Evolutionary conservation across 495 filamentous ascomycete genomes (phyloP).

Genomic region (Xylaria curta): DNA sequence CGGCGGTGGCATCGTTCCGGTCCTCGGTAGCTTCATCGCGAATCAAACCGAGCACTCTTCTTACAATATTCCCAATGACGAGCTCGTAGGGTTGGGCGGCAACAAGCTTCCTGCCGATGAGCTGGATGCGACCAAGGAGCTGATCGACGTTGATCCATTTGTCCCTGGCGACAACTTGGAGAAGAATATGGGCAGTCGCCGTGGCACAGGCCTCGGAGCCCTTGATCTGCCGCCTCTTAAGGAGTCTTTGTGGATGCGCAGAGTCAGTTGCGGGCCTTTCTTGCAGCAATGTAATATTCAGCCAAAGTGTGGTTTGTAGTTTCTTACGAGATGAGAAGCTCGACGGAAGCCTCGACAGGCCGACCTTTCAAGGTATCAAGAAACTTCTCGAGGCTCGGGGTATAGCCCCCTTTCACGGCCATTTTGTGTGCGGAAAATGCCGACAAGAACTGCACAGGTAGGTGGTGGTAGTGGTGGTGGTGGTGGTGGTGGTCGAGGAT

Average conservation of each 20-base stretch:
- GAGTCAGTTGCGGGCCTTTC: neutral
- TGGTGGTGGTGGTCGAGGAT: neutral
- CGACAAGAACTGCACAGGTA: neutral
- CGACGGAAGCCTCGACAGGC: slow-evolving; percentile 78
- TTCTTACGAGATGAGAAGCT: slow-evolving; percentile 77
- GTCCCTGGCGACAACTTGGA: slow-evolving; percentile 77
- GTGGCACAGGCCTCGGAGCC: slow-evolving; percentile 87
- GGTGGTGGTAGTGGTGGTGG: neutral
- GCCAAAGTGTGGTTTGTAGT: neutral
- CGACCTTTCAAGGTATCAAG: slow-evolving; percentile 75
- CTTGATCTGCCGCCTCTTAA: slow-evolving; percentile 88
- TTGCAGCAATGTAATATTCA: neutral
- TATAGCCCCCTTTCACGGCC: slow-evolving; percentile 52
- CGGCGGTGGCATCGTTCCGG: slow-evolving; percentile 67
- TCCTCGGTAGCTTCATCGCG: slow-evolving; percentile 89
- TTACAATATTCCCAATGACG: slow-evolving; percentile 90
- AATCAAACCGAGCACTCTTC: slow-evolving; percentile 87
- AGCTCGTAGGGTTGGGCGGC: slow-evolving; percentile 87
- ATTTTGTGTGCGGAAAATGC: slow-evolving; percentile 32
- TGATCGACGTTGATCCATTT: slow-evolving; percentile 74
- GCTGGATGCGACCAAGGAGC: slow-evolving; percentile 77
- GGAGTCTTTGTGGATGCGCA: slow-evolving; percentile 60
- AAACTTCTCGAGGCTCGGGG: slow-evolving; percentile 76
- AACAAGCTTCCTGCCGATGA: slow-evolving; percentile 74
- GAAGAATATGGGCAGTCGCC: slow-evolving; percentile 86